Conservation (phyloP, 73 alveolate species). For the Symbiodinium natans region DNA sequence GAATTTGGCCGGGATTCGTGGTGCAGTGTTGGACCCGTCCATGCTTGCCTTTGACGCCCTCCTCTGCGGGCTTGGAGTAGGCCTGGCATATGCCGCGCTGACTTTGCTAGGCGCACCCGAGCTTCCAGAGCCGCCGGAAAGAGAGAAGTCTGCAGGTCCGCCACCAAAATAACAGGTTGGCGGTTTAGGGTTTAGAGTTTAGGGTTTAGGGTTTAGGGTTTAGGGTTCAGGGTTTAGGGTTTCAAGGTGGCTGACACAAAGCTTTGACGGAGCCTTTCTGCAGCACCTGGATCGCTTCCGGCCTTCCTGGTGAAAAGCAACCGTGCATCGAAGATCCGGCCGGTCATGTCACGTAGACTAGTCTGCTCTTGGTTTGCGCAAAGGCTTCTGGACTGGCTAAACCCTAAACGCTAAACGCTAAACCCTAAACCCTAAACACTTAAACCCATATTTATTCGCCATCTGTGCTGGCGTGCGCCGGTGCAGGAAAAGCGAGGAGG, state of each 20-base stretch:
- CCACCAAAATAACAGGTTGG: not conserved
- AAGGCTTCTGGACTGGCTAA: not conserved
- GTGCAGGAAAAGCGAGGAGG: not conserved
- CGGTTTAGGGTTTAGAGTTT: no score
- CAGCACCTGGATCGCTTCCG: not conserved
- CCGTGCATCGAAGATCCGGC: not conserved
- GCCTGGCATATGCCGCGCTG: conserved; percentile 25
- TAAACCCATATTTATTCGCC: not conserved
- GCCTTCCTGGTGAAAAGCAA: not conserved
- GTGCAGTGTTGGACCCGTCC: conserved; percentile 14
- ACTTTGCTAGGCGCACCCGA: conserved; percentile 25
- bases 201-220: no score
- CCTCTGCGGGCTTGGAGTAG: conserved; percentile 31
- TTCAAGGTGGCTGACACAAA: not conserved
- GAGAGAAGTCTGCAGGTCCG: not conserved
- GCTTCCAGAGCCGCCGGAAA: not conserved
- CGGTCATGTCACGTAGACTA: not conserved
- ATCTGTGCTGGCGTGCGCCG: not conserved
- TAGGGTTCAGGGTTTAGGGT: no score
- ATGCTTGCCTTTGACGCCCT: conserved; percentile 23
- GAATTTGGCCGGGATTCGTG: conserved; percentile 34
- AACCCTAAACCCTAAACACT: no score
- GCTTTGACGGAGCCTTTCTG: no score
- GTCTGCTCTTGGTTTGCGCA: not conserved
- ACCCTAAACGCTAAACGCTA: no score